A percentile compares a stretch with the other conserved stretches of the same genome.
phyloP scores from a whole-genome alignment of 1,284 basidiomycete genomes.

The Xerocomus amazonicus region DNA sequence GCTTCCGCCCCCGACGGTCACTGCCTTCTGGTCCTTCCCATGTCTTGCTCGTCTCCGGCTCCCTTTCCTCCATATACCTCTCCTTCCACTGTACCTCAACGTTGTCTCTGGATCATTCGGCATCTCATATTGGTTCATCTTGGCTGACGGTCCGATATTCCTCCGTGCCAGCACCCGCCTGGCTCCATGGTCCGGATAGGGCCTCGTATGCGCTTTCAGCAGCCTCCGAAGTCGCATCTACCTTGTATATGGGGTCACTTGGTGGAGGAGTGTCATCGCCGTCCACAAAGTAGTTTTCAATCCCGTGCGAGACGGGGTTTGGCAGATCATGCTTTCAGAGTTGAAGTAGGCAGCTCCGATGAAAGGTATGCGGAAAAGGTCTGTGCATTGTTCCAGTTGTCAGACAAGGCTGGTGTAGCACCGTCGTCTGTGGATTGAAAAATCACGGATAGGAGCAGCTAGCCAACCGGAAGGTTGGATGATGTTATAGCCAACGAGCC shows the following conservation, averaged over 20 bases:
- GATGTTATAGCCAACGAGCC: no score
- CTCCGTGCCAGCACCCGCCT: slow-evolving; percentile 43
- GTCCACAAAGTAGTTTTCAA: slow-evolving; percentile 59
- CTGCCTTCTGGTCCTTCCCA: slow-evolving; percentile 35
- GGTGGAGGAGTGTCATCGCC: slow-evolving; percentile 47
- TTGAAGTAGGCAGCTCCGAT: not conserved
- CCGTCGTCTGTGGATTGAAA: not conserved
- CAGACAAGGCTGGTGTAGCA: slow-evolving; percentile 4
- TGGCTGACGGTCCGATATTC: slow-evolving; percentile 43
- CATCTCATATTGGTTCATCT: slow-evolving; percentile 42
- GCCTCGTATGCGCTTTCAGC: slow-evolving; percentile 54
- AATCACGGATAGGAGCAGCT: no score
- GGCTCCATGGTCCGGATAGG: slow-evolving; percentile 49
- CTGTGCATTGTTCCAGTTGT: not conserved
- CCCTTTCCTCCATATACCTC: slow-evolving; percentile 12
- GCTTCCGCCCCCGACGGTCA: slow-evolving; percentile 35
- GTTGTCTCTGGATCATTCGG: slow-evolving; percentile 31
- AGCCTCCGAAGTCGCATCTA: slow-evolving; percentile 48
- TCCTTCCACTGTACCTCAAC: slow-evolving; percentile 34
- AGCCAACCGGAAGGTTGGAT: no score
- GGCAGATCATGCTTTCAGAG: not conserved
- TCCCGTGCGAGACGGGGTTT: slow-evolving; percentile 15
- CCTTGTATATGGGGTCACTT: slow-evolving; percentile 47
- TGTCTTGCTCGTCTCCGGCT: slow-evolving; percentile 28
- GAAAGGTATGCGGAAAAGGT: not conserved